These are phyloP conservation scores for Anisogramma anomala DNA, from an alignment of 2,329 filamentous ascomycete genomes.

Conservation along the genomic window DNA sequence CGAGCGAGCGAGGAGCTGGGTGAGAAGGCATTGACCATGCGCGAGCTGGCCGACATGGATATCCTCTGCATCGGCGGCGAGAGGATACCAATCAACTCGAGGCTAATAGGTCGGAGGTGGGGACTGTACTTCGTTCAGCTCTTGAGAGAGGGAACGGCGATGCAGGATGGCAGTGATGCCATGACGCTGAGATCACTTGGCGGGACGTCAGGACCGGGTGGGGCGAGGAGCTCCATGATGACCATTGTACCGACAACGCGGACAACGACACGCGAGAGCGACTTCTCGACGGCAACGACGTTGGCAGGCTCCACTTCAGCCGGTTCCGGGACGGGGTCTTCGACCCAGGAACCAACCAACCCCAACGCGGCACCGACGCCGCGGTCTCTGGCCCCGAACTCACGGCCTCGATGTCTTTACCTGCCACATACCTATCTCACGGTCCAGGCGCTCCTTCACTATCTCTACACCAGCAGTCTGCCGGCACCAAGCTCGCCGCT, in stretches of 20 bases:
- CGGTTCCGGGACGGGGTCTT: constrained; percentile 29
- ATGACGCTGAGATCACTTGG: constrained; percentile 55
- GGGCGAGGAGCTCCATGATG: constrained; percentile 64
- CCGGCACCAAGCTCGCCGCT: constrained; percentile 64
- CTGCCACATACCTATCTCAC: constrained; percentile 87
- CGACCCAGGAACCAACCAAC: constrained; percentile 23
- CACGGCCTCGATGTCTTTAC: constrained; percentile 76
- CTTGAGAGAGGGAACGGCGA: constrained; percentile 65
- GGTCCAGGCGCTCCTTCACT: constrained; percentile 81
- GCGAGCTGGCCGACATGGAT: constrained; percentile 94
- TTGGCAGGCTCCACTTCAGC: constrained; percentile 25
- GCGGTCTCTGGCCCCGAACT: constrained; percentile 44
- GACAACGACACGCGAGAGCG: constrained; percentile 32
- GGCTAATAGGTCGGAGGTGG: constrained; percentile 79
- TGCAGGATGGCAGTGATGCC: constrained; percentile 61
- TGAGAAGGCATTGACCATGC: constrained; percentile 62
- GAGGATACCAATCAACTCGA: constrained; percentile 85
- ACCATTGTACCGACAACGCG: constrained; percentile 53
- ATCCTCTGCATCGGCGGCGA: constrained; percentile 85
- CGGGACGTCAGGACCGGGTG: constrained; percentile 38
- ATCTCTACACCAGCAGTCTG: constrained; percentile 82
- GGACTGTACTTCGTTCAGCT: constrained; percentile 93
- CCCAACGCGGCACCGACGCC: constrained; percentile 48
- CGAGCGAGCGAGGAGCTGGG: constrained; percentile 76
- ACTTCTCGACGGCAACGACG: constrained; percentile 25